Percentiles rank a stretch among this genome's conserved stretches.
Evolutionary conservation across 441 rosid species (phyloP).

Genomic region (Gossypium aridum): DNA sequence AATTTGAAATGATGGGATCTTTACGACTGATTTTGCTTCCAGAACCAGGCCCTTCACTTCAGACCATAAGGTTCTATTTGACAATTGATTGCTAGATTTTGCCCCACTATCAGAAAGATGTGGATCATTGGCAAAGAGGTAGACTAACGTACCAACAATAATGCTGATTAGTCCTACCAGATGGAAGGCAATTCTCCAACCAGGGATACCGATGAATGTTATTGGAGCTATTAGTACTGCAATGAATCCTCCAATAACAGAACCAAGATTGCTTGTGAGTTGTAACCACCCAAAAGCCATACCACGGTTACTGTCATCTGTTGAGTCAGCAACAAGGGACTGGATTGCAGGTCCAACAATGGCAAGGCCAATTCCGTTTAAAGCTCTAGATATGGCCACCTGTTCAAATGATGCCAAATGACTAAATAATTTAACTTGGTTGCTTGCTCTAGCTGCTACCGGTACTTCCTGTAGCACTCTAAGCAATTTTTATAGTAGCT

Average conservation of each 20-base stretch:
- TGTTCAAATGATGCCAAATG: slow-evolving; percentile 24
- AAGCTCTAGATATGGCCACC: slow-evolving; percentile 63
- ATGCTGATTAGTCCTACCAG: slow-evolving; percentile 66
- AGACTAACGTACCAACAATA: slow-evolving; percentile 54
- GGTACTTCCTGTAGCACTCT: neutral
- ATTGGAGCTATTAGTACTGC: slow-evolving; percentile 62
- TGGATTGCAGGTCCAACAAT: slow-evolving; percentile 61
- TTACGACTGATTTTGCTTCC: slow-evolving; percentile 52
- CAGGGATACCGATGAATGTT: slow-evolving; percentile 64
- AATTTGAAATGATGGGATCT: slow-evolving; percentile 67
- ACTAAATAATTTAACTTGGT: slow-evolving; percentile 7
- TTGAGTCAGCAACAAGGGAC: slow-evolving; percentile 78
- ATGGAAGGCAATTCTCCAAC: slow-evolving; percentile 84
- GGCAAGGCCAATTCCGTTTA: slow-evolving; percentile 67
- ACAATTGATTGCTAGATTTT: slow-evolving; percentile 21
- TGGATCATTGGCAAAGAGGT: slow-evolving; percentile 63
- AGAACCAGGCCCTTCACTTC: slow-evolving; percentile 49
- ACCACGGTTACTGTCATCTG: slow-evolving; percentile 65
- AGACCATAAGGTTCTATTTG: slow-evolving; percentile 34
- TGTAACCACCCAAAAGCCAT: slow-evolving; percentile 84
- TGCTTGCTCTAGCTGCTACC: neutral
- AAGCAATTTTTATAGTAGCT: neutral
- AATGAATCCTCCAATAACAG: slow-evolving; percentile 58
- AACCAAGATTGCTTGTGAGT: slow-evolving; percentile 61
- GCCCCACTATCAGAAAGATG: slow-evolving; percentile 34